phyloP scores from a whole-genome alignment of 768 basidiomycete genomes.

The Auricularia cornea region DNA sequence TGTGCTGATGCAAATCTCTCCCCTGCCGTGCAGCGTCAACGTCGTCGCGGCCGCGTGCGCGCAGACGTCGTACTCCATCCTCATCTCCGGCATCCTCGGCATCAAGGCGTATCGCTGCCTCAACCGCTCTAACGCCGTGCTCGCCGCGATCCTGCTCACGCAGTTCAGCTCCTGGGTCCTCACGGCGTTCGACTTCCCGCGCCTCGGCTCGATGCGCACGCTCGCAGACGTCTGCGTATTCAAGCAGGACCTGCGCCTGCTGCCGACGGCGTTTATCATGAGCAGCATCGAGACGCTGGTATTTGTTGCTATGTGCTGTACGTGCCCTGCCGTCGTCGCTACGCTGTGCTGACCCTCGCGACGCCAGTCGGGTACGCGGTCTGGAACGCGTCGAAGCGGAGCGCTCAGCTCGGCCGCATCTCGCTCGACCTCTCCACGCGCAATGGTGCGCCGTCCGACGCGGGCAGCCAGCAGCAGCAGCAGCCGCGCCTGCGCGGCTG shows the following conservation, averaged over 20 bases:
- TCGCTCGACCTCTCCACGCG: constrained; percentile 38
- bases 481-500: constrained; percentile 32
- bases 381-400: constrained; percentile 43
- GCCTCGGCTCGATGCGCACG: background rate
- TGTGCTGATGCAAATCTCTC: background rate
- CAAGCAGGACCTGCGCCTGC: constrained; percentile 25
- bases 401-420: constrained; percentile 46
- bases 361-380: constrained; percentile 46
- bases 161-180: constrained; percentile 17
- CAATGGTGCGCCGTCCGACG: constrained; percentile 26
- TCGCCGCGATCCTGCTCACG: constrained; percentile 34
- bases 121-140: constrained; percentile 48
- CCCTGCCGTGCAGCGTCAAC: constrained; percentile 3
- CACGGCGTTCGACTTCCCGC: background rate
- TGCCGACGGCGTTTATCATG: constrained; percentile 34
- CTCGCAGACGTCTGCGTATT: background rate
- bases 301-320: constrained; percentile 57
- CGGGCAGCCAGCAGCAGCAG: constrained; percentile 6
- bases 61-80: constrained; percentile 5
- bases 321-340: constrained; percentile 17
- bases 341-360: constrained; percentile 6
- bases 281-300: constrained; percentile 41
- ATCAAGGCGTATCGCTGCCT: constrained; percentile 60
- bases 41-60: constrained; percentile 3
- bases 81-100: constrained; percentile 59